These are phyloP conservation scores for Macrotyloma uniflorum DNA, from an alignment of 306 rosid species.

Conservation along the genomic window DNA sequence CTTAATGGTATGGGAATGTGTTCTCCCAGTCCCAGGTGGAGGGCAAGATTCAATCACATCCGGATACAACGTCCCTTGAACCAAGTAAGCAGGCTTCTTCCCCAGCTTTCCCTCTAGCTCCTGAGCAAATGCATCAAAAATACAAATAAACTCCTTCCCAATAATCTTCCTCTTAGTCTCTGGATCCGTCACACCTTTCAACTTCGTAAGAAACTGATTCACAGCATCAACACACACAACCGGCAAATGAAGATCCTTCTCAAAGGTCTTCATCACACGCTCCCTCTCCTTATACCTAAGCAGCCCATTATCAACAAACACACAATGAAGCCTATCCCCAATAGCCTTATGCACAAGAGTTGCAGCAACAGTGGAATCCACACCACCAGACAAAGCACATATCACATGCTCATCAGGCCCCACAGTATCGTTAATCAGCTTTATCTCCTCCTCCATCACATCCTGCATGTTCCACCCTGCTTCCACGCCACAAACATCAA, in stretches of 20 bases:
- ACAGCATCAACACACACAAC: slow-evolving; percentile 83
- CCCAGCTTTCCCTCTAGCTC: slow-evolving; percentile 71
- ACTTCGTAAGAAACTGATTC: slow-evolving; percentile 67
- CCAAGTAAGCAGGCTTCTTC: slow-evolving; percentile 67
- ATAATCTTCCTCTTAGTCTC: slow-evolving; percentile 90
- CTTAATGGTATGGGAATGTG: slow-evolving; percentile 96
- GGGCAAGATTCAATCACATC: slow-evolving; percentile 99
- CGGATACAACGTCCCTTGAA: slow-evolving; percentile 92
- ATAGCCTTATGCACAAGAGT: slow-evolving; percentile 92
- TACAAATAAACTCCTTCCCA: slow-evolving; percentile 83
- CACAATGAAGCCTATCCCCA: slow-evolving; percentile 92
- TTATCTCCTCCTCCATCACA: slow-evolving; percentile 80
- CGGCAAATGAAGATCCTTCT: slow-evolving; percentile 86
- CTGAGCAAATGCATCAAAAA: slow-evolving; percentile 82
- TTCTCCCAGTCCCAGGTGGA: slow-evolving; percentile 91
- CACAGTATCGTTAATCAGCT: slow-evolving; percentile 64
- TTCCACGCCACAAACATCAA: slow-evolving; percentile 70
- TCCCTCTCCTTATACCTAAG: slow-evolving; percentile 93
- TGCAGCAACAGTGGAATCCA: slow-evolving; percentile 97
- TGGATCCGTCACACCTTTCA: slow-evolving; percentile 92
- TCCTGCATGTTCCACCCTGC: slow-evolving; percentile 93
- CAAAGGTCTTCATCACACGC: slow-evolving; percentile 88
- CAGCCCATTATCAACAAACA: slow-evolving; percentile 93
- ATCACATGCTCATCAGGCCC: slow-evolving; percentile 75
- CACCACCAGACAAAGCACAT: slow-evolving; percentile 96